Percentiles rank a stretch among this genome's conserved stretches.
Evolutionary conservation across 2,329 filamentous ascomycete genomes (phyloP).

Genomic region (Hortaea werneckii): DNA sequence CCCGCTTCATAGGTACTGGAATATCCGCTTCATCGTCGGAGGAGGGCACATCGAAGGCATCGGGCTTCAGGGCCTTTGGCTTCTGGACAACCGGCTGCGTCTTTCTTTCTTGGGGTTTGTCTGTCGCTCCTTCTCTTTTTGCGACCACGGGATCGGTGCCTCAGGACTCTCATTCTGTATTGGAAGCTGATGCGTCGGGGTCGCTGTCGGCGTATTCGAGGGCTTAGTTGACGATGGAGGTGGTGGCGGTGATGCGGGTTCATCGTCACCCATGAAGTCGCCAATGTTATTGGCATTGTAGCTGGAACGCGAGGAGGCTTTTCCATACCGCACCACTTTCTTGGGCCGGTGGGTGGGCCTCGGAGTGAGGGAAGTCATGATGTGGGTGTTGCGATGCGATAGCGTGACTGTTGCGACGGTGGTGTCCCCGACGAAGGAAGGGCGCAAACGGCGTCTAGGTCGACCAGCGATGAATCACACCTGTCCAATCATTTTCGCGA

Average conservation of each 20-base stretch:
- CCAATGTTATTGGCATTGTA: slow-evolving; percentile 3
- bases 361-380: slow-evolving; percentile 3
- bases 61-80: slow-evolving; percentile 10
- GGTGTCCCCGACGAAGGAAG: too few species aligned
- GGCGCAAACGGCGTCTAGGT: too few species aligned
- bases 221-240: too few species aligned
- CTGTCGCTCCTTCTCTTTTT: neutral
- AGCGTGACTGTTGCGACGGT: too few species aligned
- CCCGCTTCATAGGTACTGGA: slow-evolving; percentile 5
- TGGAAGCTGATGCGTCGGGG: too few species aligned
- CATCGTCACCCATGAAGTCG: slow-evolving; percentile 8
- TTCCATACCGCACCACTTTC: slow-evolving; percentile 11
- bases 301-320: slow-evolving; percentile 2
- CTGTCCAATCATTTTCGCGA: too few species aligned
- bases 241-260: too few species aligned
- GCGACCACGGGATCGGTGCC: too few species aligned
- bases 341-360: slow-evolving; percentile 3
- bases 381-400: neutral
- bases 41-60: slow-evolving; percentile 35
- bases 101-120: neutral
- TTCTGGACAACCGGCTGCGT: slow-evolving; percentile 6
- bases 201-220: too few species aligned
- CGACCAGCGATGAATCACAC: too few species aligned
- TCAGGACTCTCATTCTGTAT: too few species aligned
- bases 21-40: slow-evolving; percentile 23